Evolutionary conservation across 2,329 filamentous ascomycete genomes (phyloP), one percentile per base, ranked within the genome.

Genomic region (Talaromyces sp.): DNA sequence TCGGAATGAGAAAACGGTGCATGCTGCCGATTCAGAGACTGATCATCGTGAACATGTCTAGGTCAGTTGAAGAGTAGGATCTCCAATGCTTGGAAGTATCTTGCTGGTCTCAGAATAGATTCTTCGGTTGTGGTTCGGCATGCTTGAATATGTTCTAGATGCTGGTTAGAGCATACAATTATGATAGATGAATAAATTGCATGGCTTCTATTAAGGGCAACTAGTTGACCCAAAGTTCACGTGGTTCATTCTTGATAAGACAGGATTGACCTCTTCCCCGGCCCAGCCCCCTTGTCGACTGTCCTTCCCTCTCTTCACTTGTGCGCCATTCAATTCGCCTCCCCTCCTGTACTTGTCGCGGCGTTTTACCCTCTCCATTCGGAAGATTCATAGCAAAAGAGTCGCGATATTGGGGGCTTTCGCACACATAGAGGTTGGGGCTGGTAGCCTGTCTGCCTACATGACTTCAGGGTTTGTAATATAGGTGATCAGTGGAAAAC

Each of bases 31-130:
- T n/a, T n/a, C 31, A 7, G 41, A 47, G 17, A 47, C 60, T 37
- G 64, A 45, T 33, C 64, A 66, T 59, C 39, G 39, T 3, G 64
- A 66, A 35, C 27, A 56, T 10, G 33, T 60, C 15, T 66, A 63
- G n/a, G 2, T 8, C 13, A 17, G 27, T 11, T 52, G 27, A 17
- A 17, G 22, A 49, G 35, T 3, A 37, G 13, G 7, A 37, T 41
- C 11, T 17, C 1, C 27, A 31, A 6, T 6, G 11, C 5, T 41
- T 41, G 3, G 15, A 17, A 13, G 15, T 45, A 7, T 19, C 13
- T 52, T 31, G 50, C 22, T 54, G 10, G 17, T 54, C 17, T 54
- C 13, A 22, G 50, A 35, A n/a, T 54, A 33, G 15, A 31, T 52
- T 15, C 5, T n/a, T 13, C 13, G 13, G 9, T 37, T 4, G 9